phyloP scores from a whole-genome alignment of 2,329 filamentous ascomycete genomes.

The Colletotrichum orchidophilum region DNA sequence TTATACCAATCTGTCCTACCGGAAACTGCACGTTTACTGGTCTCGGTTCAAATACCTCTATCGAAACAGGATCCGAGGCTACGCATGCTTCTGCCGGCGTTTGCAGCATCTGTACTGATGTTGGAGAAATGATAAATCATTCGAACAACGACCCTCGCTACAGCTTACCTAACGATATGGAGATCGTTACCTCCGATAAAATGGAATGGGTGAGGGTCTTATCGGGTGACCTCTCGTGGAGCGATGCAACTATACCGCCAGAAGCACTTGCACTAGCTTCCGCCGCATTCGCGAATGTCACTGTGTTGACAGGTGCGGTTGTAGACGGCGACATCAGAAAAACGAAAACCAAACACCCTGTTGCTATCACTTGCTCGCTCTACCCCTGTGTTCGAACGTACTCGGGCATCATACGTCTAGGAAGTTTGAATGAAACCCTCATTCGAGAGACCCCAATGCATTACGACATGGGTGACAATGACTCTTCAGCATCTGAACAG shows the following conservation, averaged over 20 bases:
- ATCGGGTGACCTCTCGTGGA: background rate
- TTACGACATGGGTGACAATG: background rate
- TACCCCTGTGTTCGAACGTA: background rate
- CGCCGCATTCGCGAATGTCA: background rate
- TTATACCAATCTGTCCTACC: background rate
- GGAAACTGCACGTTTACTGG: background rate
- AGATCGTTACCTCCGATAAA: background rate
- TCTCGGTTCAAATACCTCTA: background rate
- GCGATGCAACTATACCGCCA: background rate
- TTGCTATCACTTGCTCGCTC: background rate
- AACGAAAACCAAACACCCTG: background rate
- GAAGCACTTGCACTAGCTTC: background rate
- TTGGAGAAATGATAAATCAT: background rate
- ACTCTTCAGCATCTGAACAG: background rate
- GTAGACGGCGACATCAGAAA: background rate
- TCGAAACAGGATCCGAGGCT: background rate
- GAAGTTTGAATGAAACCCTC: background rate
- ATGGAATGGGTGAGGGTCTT: background rate
- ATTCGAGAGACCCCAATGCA: background rate
- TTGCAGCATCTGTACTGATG: background rate
- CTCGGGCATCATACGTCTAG: background rate
- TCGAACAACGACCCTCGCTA: background rate
- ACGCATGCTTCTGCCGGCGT: background rate
- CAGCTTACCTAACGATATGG: background rate
- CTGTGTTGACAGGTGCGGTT: background rate